Percentiles rank a stretch among this genome's conserved stretches.
phyloP scores from a whole-genome alignment of 768 basidiomycete genomes.

The Panellus pusillus region DNA sequence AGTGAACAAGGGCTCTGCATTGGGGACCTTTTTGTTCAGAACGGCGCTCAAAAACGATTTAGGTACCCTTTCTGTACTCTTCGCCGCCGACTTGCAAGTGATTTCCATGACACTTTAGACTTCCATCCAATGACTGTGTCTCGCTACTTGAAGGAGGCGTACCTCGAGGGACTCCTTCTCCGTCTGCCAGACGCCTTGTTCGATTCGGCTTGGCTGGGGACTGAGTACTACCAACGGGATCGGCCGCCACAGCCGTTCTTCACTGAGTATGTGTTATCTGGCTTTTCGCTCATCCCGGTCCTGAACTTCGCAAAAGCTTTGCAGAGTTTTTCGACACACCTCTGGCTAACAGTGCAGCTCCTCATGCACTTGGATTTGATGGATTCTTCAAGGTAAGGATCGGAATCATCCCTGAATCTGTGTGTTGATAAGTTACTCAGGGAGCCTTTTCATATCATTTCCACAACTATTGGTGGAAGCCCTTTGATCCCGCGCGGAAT shows the following conservation, averaged over 20 bases:
- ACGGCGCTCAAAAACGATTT: slow-evolving; percentile 91
- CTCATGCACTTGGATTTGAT: slow-evolving; percentile 86
- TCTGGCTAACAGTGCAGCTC: slow-evolving; percentile 67
- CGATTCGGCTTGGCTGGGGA: slow-evolving; percentile 95
- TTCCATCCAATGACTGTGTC: slow-evolving; percentile 98
- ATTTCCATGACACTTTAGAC: slow-evolving; percentile 32
- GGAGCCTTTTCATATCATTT: slow-evolving; percentile 4
- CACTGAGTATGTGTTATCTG: slow-evolving; percentile 55
- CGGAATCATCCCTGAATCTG: too few species aligned
- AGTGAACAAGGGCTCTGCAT: slow-evolving; percentile 86
- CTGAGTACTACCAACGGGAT: slow-evolving; percentile 87
- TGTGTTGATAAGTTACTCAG: too few species aligned
- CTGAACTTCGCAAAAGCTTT: slow-evolving; percentile 51
- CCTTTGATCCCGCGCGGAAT: slow-evolving; percentile 91
- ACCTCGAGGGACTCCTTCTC: slow-evolving; percentile 78
- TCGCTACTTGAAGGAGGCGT: slow-evolving; percentile 86
- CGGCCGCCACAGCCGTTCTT: slow-evolving; percentile 95
- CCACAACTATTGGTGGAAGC: slow-evolving; percentile 75
- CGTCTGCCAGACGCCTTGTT: slow-evolving; percentile 94
- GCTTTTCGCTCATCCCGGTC: neutral
- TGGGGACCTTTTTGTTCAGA: slow-evolving; percentile 91
- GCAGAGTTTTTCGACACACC: slow-evolving; percentile 88
- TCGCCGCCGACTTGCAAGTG: too few species aligned
- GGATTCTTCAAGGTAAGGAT: slow-evolving; percentile 80
- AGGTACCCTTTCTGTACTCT: slow-evolving; percentile 28